Conservation (phyloP, 73 alveolate species). For the Paramecium octaurelia region DNA sequence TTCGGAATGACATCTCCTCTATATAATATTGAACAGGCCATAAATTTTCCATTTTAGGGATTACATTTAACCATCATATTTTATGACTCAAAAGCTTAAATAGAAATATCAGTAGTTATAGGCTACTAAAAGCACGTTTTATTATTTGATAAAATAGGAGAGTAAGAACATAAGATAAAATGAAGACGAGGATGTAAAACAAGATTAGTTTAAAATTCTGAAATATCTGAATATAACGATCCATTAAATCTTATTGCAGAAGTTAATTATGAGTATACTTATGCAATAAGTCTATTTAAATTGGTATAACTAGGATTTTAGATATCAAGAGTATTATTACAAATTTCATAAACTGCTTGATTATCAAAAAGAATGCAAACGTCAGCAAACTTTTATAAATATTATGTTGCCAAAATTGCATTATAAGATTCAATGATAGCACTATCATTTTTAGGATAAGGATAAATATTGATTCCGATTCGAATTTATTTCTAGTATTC, state of each 20-base stretch:
- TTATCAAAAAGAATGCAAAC: background rate
- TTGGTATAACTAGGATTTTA: background rate
- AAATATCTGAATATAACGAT: background rate
- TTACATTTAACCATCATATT: too few species aligned
- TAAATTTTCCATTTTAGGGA: too few species aligned
- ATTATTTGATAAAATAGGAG: too few species aligned
- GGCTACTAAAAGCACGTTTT: too few species aligned
- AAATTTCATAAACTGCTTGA: background rate
- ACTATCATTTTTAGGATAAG: background rate
- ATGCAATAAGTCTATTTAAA: background rate
- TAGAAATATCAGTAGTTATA: too few species aligned
- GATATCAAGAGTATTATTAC: background rate
- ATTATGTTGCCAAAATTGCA: background rate
- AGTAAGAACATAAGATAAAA: background rate
- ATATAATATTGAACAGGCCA: too few species aligned
- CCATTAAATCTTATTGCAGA: background rate
- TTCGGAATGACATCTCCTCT: too few species aligned
- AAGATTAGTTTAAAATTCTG: background rate
- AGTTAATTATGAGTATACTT: background rate
- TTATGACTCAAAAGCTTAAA: too few species aligned
- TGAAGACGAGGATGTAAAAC: background rate
- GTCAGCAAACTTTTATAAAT: background rate
- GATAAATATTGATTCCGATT: background rate
- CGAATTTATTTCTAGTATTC: background rate
- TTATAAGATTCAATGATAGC: slow-evolving; percentile 82